Conservation (phyloP, 2,329 filamentous ascomycete species). For the Alternaria atra region DNA sequence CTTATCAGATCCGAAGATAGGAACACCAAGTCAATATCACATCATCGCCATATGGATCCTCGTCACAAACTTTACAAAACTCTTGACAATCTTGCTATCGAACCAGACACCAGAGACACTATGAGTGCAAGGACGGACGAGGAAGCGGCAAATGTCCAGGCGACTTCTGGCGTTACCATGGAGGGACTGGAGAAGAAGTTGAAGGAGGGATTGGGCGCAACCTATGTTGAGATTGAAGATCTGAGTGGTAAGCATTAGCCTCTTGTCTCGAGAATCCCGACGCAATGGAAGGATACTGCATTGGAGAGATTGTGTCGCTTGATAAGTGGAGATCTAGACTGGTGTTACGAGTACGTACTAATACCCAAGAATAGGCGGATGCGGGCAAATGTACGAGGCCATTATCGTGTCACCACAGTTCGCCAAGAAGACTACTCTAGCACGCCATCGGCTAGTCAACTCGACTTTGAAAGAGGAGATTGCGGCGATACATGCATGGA, state of each 20-base stretch:
- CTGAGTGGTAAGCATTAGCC: conserved; percentile 79
- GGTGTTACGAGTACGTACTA: conserved; percentile 20
- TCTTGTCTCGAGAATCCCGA: neutral
- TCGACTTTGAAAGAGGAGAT: conserved; percentile 85
- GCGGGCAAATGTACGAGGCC: conserved; percentile 75
- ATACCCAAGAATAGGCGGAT: conserved; percentile 63
- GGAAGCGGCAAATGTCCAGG: conserved; percentile 62
- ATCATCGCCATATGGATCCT: conserved; percentile 40
- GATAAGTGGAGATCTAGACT: neutral
- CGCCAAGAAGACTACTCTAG: conserved; percentile 71
- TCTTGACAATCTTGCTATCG: conserved; percentile 38
- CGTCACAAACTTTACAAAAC: conserved; percentile 47
- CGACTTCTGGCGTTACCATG: conserved; percentile 72
- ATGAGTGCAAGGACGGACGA: conserved; percentile 57
- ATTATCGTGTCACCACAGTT: conserved; percentile 68
- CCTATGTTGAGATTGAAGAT: conserved; percentile 87
- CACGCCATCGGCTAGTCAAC: conserved; percentile 88
- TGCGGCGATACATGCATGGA: conserved; percentile 92
- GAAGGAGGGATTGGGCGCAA: conserved; percentile 73
- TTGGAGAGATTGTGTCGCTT: neutral
- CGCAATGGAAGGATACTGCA: neutral
- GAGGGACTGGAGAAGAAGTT: conserved; percentile 74
- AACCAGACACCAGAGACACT: conserved; percentile 16
- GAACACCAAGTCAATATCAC: conserved; percentile 26
- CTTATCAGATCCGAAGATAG: conserved; percentile 50